Conservation (phyloP, 768 basidiomycete species). For the Mycena chlorophos region DNA sequence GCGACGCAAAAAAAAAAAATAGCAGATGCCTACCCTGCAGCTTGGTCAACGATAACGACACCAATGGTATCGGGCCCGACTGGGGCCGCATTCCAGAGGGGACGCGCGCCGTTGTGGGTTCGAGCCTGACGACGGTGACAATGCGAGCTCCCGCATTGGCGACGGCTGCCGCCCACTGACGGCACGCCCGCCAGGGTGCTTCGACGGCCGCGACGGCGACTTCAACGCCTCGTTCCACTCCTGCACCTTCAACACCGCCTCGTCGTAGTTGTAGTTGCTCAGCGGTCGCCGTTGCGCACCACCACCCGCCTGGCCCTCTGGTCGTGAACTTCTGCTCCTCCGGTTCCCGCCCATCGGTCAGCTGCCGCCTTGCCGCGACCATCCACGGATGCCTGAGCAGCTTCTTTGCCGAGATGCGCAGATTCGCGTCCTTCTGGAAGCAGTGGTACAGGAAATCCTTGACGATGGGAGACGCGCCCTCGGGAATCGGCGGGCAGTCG, state of each 20-base stretch:
- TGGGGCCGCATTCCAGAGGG: slow-evolving; percentile 28
- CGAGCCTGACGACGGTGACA: slow-evolving; percentile 18
- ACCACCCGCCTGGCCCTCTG: slow-evolving; percentile 37
- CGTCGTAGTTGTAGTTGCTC: slow-evolving; percentile 89
- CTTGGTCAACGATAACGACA: slow-evolving; percentile 73
- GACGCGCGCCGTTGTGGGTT: slow-evolving; percentile 28
- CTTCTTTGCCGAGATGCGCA: slow-evolving; percentile 93
- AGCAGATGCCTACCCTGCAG: slow-evolving; percentile 53
- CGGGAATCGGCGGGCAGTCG: slow-evolving; percentile 94
- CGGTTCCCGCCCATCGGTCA: slow-evolving; percentile 43
- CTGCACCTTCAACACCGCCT: slow-evolving; percentile 92
- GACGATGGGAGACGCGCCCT: slow-evolving; percentile 91
- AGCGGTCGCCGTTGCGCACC: slow-evolving; percentile 41
- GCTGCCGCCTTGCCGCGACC: slow-evolving; percentile 77
- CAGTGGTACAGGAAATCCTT: slow-evolving; percentile 97
- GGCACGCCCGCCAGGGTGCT: slow-evolving; percentile 54
- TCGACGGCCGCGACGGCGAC: slow-evolving; percentile 76
- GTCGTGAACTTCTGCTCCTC: slow-evolving; percentile 33
- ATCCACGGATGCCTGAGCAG: slow-evolving; percentile 95
- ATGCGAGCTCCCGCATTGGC: slow-evolving; percentile 37
- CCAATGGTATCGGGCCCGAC: slow-evolving; percentile 52
- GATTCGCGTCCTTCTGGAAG: slow-evolving; percentile 96
- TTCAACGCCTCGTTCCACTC: slow-evolving; percentile 99
- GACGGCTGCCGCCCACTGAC: slow-evolving; percentile 44
- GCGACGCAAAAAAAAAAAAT: slow-evolving; percentile 2